Evolutionary conservation across 2,329 filamentous ascomycete genomes (phyloP).

Genomic region (Stagonosporopsis tanaceti): DNA sequence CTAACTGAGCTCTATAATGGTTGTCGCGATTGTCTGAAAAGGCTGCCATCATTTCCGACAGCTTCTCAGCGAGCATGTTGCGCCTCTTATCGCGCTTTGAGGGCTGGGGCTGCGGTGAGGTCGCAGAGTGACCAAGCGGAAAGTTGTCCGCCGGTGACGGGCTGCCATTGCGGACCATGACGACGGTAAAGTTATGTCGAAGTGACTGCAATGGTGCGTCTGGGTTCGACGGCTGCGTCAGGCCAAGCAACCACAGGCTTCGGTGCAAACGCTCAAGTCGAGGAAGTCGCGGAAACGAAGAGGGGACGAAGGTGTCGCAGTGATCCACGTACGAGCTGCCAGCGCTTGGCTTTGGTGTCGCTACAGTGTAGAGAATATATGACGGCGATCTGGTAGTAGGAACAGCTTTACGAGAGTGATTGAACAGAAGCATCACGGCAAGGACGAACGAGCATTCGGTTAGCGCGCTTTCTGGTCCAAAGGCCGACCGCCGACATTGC

Average conservation of each 20-base stretch:
- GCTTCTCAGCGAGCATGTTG: slow-evolving; percentile 80
- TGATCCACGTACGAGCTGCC: slow-evolving; percentile 6
- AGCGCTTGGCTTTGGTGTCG: slow-evolving; percentile 16
- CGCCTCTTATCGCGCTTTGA: slow-evolving; percentile 93
- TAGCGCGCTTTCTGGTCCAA: slow-evolving; percentile 5
- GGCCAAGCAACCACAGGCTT: slow-evolving; percentile 14
- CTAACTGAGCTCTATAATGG: slow-evolving; percentile 87
- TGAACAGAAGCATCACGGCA: slow-evolving; percentile 15
- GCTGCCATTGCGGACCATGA: slow-evolving; percentile 51
- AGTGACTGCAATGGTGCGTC: neutral
- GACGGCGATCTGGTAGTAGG: neutral
- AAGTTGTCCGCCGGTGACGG: slow-evolving; percentile 48
- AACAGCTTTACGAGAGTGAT: slow-evolving; percentile 11
- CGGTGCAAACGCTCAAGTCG: slow-evolving; percentile 7
- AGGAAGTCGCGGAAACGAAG: too few species aligned
- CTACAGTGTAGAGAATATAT: slow-evolving; percentile 8
- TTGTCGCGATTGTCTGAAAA: slow-evolving; percentile 83
- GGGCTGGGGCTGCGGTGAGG: slow-evolving; percentile 58
- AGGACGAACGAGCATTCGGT: slow-evolving; percentile 11
- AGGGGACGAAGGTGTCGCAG: neutral
- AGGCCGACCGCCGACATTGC: slow-evolving; percentile 6
- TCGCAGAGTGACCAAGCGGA: slow-evolving; percentile 47
- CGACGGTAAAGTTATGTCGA: slow-evolving; percentile 2
- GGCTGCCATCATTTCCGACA: slow-evolving; percentile 76
- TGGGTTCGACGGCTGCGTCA: slow-evolving; percentile 3